Conservation (phyloP, 305 asterid genomes). For the Coffea humblotiana region DNA sequence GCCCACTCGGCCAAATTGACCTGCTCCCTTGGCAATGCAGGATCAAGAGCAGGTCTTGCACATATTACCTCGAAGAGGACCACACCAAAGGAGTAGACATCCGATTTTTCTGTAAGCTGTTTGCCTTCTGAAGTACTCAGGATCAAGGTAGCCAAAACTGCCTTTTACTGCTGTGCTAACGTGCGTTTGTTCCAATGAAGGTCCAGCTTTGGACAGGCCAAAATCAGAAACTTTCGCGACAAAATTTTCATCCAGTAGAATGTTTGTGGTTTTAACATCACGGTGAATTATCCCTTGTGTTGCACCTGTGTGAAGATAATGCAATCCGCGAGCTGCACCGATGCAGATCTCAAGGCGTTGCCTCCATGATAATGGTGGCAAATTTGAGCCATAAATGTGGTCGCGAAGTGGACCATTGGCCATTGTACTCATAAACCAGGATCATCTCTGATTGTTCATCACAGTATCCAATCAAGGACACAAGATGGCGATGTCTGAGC, state of each 20-base stretch:
- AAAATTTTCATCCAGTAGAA: conserved; percentile 70
- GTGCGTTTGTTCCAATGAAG: conserved; percentile 78
- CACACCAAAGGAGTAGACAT: conserved; percentile 87
- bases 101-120: conserved; percentile 84
- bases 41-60: conserved; percentile 88
- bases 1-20: conserved; percentile 94
- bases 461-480: conserved; percentile 89
- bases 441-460: conserved; percentile 91
- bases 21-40: conserved; percentile 75
- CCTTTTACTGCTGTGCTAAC: conserved; percentile 98
- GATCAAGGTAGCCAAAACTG: conserved; percentile 91
- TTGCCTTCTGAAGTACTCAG: conserved; percentile 89
- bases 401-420: conserved; percentile 80
- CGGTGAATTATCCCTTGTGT: conserved; percentile 88
- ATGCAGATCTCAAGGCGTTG: conserved; percentile 88
- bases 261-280: conserved; percentile 90
- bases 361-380: conserved; percentile 67
- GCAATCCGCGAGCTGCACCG: conserved; percentile 83
- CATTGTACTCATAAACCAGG: conserved; percentile 87
- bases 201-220: conserved; percentile 84
- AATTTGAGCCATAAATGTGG: conserved; percentile 64
- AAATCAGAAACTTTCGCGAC: conserved; percentile 82
- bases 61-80: conserved; percentile 85
- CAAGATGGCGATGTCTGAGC: conserved; percentile 85
- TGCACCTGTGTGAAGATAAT: conserved; percentile 90